Base-by-base conservation (phyloP, 352 stramenopile species). In the Phytophthora quininea region DNA sequence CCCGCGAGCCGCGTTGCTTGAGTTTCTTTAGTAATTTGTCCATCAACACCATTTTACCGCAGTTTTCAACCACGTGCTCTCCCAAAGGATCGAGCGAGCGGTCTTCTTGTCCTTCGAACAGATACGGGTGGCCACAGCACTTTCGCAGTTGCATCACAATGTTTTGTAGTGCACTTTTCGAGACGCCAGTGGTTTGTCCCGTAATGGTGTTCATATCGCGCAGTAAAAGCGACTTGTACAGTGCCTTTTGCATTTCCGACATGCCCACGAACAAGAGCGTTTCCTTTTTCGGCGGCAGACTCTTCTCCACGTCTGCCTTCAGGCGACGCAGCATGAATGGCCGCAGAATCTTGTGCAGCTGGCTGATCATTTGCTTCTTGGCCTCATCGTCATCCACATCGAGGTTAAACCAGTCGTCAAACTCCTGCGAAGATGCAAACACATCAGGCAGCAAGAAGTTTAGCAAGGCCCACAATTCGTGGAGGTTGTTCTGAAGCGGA, bases 241-340 rank as follows among this genome's bases (percentile, higher is more conserved):
- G 72, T 33, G 92, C 83, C 71, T 99, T 99, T 69, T 99, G 97
- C 87, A 96, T 96, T 30, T 82, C 69, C 8, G 89, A 93, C 89
- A 96, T 95, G 30, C 89, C 88, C 12, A 97, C 90, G 65, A 97
- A 94, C 33, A 98, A 76, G 64, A 97, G 83, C 9, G 97, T 99
- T 76, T 99, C 98, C 69, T 99, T 97, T 82, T 99, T 99, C 4
- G 96, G 95, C 10, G 96, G 97, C 19, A 99, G 78, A 62, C 82
- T 97, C 69, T 99, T 99, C 68, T 99, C 98, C 3, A 99, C 98
- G 79, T 99, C 97, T 49, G 98, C 97, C 74, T 99, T 99, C 3
- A 99, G 74, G 56, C 98, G 85, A 58, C 98, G 91, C 45, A 99
- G 74, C 80, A 99, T 98, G 78, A 99, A 99, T 1, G 97, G 97